Base-by-base conservation (phyloP, 176 grass and related monocot genomes). In the Phragmites australis region DNA sequence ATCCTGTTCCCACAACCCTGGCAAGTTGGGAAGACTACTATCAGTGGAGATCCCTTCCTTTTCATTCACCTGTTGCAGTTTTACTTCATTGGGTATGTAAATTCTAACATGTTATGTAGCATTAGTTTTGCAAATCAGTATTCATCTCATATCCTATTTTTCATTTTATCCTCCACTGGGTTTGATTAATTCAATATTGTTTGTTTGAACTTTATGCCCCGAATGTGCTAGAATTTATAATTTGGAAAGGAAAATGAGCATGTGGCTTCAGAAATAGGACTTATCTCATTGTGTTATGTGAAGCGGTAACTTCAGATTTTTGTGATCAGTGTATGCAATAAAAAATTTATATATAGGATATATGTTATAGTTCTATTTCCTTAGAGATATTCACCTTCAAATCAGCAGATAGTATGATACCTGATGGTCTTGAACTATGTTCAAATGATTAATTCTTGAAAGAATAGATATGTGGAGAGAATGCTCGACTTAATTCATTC, bases 1-100 rank as follows among this genome's bases (percentile, higher is more conserved):
- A 15, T 83, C 48, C 52, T 66, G 21, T 94, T 57, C 55, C 72
- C 17, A 39, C 16, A 81, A 21, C 70, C 54, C 65, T 98, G 45
- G 85, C 47, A 78, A 91, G 83, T 52, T 98, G 95, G 95, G 72
- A 94, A 70, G 92, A 91, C n/a, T 98, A 98, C 79, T 98, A 93
- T 56, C 49, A 73, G 42, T 98, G 95, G 95, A 94, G 95, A 74
- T 84, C 47, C 70, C 92, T 98, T 85, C 92, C 95, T 23, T 70
- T 94, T 41, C 56, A 93, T 89, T 98, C 95, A 65, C 95, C 95
- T 32, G 88, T 91, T 67, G 90, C 92, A 62, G 6, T 98, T 79
- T 72, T 98, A 76, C 86, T 94, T 85, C 95, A 98, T 74, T 98
- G 90, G 95, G 95, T 94, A 89, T 82, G 84, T 54, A 25, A 32